Base-by-base conservation (phyloP, 148 eudicot species). In the Bassia scoparia region DNA sequence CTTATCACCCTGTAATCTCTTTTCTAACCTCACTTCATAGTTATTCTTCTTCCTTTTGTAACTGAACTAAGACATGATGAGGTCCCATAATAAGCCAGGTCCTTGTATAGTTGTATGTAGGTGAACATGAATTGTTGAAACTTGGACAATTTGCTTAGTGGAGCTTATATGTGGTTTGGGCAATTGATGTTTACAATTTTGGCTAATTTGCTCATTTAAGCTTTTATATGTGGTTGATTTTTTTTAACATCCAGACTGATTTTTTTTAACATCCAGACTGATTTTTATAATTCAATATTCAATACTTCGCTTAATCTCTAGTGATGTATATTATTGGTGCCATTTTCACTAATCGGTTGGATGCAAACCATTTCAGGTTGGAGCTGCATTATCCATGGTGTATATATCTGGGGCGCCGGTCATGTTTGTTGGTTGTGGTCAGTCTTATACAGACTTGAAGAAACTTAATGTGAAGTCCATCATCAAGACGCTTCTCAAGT, bases 401-500 rank as follows among this genome's bases (percentile, higher is more conserved):
- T 95, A 90, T 74, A 86, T 87, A 50, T 95, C 99, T 20, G 96
- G 96, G 74, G 87, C 99, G 21, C 99, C 97, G 3, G 97, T 96
- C 70, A 96, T 96, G 99, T 91, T 94, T 83, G 96, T 96, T 27
- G 97, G 97, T 15, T 96, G 99, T 63, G 99, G 99, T 34, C 99
- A 92, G 78, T 90, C 94, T 0, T 96, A 96, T 68, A 87, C 94
- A 0, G 97, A 96, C 75, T 79, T 92, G 79, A 96, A 87, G 89
- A 92, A 92, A 85, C 92, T 96, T 50, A 88, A 96, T 67, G 97
- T 90, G 41, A 96, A 92, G 82, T 88, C 97, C 55, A 90, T 96
- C 16, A 89, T 95, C 52, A 94, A 94, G 87, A 94, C 97, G 29
- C 96, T 94, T 43, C 89, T 94, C 8, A 89, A 91, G 78, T 94